phyloP scores from a whole-genome alignment of 805 yeast species.

The Yamadazyma nakazawae region DNA sequence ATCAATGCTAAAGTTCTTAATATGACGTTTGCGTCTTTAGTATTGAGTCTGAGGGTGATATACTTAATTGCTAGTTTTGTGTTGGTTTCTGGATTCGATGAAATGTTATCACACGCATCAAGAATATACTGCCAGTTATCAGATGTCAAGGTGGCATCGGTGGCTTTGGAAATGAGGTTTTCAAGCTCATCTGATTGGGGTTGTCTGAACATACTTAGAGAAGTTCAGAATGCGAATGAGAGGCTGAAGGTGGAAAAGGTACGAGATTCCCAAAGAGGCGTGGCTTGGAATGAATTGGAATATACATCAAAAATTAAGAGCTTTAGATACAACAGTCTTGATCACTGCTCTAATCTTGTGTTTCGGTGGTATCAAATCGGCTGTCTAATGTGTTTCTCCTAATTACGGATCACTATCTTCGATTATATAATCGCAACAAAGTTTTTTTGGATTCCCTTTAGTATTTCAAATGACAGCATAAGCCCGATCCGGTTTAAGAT shows the following conservation, averaged over 20 bases:
- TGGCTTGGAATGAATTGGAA: not conserved
- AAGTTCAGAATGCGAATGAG: not conserved
- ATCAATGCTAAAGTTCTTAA: conserved; percentile 36
- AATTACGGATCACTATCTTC: too few relatives aligned
- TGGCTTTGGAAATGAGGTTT: conserved; percentile 31
- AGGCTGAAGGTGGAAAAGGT: too few relatives aligned
- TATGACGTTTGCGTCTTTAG: conserved; percentile 40
- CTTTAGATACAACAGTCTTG: too few relatives aligned
- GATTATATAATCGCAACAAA: too few relatives aligned
- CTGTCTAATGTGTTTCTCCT: too few relatives aligned
- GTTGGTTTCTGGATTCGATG: conserved; percentile 34
- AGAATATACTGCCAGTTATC: conserved; percentile 45
- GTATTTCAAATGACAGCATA: too few relatives aligned
- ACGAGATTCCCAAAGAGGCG: not conserved
- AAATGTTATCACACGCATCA: conserved; percentile 40
- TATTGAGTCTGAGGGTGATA: conserved; percentile 22
- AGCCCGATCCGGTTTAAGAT: too few relatives aligned
- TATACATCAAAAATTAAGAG: not conserved
- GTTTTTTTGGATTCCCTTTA: too few relatives aligned
- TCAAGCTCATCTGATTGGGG: conserved; percentile 8
- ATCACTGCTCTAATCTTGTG: too few relatives aligned
- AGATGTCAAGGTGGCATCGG: conserved; percentile 38
- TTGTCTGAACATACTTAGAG: conserved; percentile 1
- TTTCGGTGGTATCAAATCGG: too few relatives aligned
- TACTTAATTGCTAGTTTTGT: conserved; percentile 30